Percentiles rank a stretch among this genome's conserved stretches.
Evolutionary conservation across 352 stramenopile genomes (phyloP).

Genomic region (Poterioochromonas sp.): DNA sequence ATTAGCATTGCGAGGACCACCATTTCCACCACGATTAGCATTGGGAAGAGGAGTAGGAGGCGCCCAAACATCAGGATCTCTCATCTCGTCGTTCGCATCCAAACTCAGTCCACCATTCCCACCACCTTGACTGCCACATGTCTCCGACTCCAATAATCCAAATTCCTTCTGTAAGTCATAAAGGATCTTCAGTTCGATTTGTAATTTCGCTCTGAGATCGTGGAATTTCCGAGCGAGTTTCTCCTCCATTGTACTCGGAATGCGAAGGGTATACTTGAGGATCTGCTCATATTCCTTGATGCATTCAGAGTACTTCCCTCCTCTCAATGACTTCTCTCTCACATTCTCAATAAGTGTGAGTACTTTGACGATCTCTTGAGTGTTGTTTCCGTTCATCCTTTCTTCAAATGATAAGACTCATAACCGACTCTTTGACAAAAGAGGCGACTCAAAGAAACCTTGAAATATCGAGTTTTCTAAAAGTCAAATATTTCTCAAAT

Average conservation of each 20-base stretch:
- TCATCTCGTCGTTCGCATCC: not conserved
- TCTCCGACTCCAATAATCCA: not conserved
- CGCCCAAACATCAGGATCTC: conserved; percentile 21
- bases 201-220: not conserved
- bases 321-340: not conserved
- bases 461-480: no score
- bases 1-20: not conserved
- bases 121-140: not conserved
- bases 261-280: not conserved
- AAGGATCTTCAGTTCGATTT: conserved; percentile 10
- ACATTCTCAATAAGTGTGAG: no score
- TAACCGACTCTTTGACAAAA: no score
- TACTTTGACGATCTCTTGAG: no score
- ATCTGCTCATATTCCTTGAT: conserved; percentile 29
- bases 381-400: no score
- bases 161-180: conserved; percentile 18
- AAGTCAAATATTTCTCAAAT: no score
- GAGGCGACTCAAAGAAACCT: no score
- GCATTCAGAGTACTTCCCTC: not conserved
- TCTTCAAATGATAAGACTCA: no score
- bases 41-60: conserved; percentile 1
- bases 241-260: conserved; percentile 1
- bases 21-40: not conserved
- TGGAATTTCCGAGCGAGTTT: not conserved
- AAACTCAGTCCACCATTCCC: not conserved